phyloP scores from a whole-genome alignment of 1,284 basidiomycete species.

The Moesziomyces sp. region DNA sequence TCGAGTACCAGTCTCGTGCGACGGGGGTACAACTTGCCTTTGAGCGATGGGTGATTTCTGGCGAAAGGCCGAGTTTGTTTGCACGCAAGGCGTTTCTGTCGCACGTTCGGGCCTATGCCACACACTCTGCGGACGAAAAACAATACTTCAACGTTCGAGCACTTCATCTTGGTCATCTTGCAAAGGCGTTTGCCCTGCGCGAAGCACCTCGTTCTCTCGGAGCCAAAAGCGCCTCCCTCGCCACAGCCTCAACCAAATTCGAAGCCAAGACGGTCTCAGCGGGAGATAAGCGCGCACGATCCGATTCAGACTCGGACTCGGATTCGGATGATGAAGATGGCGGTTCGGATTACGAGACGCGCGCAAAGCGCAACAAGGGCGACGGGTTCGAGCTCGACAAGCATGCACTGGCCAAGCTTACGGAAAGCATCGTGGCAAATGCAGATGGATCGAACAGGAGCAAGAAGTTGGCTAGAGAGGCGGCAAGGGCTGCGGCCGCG shows the following conservation, averaged over 20 bases:
- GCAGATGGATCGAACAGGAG: constrained; percentile 70
- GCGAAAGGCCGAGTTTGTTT: constrained; percentile 79
- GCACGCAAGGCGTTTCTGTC: constrained; percentile 90
- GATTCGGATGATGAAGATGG: constrained; percentile 18
- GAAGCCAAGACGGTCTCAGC: constrained; percentile 10
- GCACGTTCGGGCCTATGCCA: constrained; percentile 95
- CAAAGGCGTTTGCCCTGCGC: constrained; percentile 93
- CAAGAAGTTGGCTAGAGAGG: constrained; percentile 25
- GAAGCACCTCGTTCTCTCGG: constrained; percentile 83
- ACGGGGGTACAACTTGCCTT: constrained; percentile 95
- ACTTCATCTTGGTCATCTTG: constrained; percentile 93
- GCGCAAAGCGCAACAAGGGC: constrained; percentile 6
- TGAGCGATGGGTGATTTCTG: constrained; percentile 88
- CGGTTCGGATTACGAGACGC: constrained; percentile 38
- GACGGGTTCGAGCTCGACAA: constrained; percentile 29
- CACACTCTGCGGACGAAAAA: constrained; percentile 94
- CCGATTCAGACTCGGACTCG: constrained; percentile 4
- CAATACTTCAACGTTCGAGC: constrained; percentile 93
- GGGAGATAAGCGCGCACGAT: not conserved
- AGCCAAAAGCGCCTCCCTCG: constrained; percentile 22
- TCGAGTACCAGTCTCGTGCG: constrained; percentile 87
- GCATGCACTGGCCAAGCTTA: constrained; percentile 18
- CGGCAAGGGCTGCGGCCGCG: constrained; percentile 12
- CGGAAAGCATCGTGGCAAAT: constrained; percentile 60
- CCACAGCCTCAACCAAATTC: constrained; percentile 9